Percentiles rank a stretch among this genome's conserved stretches.
These are phyloP conservation scores for Pestalotiopsis sp. DNA, from an alignment of 2,329 filamentous ascomycete genomes.

Conservation along the genomic window DNA sequence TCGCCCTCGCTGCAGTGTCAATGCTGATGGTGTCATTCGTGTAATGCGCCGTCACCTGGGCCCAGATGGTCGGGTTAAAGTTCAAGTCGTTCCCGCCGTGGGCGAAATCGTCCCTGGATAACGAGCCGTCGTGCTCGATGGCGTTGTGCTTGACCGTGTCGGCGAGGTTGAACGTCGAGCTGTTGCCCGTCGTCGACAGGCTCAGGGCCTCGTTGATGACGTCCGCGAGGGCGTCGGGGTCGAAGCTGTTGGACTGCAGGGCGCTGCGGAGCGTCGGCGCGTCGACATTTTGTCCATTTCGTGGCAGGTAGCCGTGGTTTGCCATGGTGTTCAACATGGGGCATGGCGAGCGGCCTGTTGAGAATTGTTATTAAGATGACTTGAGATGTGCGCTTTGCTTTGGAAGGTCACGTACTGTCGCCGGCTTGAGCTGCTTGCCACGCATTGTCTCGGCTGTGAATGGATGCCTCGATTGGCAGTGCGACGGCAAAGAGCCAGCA, in stretches of 20 bases:
- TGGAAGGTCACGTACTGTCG: background rate
- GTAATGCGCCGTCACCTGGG: slow-evolving; percentile 21
- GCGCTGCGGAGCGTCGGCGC: background rate
- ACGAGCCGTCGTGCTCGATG: slow-evolving; percentile 15
- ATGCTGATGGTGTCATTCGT: slow-evolving; percentile 20
- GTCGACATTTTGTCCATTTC: slow-evolving; percentile 5
- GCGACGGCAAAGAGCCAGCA: background rate
- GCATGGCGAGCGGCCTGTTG: slow-evolving; percentile 11
- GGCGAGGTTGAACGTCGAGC: slow-evolving; percentile 14
- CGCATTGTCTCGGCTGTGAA: background rate
- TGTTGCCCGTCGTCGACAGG: slow-evolving; percentile 7
- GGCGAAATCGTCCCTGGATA: slow-evolving; percentile 9
- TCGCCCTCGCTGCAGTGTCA: slow-evolving; percentile 21
- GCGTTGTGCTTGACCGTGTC: slow-evolving; percentile 13
- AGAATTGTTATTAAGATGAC: background rate
- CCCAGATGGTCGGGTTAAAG: slow-evolving; percentile 15
- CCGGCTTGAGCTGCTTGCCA: background rate
- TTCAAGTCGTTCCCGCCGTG: background rate
- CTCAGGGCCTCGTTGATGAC: background rate
- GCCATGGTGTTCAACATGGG: slow-evolving; percentile 16
- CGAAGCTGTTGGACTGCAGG: slow-evolving; percentile 10
- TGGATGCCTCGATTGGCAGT: background rate
- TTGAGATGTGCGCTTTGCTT: background rate
- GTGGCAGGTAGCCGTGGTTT: slow-evolving; percentile 15
- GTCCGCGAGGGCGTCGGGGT: background rate